Conservation (phyloP, 768 basidiomycete genomes). For the Dacryopinax primogenitus region DNA sequence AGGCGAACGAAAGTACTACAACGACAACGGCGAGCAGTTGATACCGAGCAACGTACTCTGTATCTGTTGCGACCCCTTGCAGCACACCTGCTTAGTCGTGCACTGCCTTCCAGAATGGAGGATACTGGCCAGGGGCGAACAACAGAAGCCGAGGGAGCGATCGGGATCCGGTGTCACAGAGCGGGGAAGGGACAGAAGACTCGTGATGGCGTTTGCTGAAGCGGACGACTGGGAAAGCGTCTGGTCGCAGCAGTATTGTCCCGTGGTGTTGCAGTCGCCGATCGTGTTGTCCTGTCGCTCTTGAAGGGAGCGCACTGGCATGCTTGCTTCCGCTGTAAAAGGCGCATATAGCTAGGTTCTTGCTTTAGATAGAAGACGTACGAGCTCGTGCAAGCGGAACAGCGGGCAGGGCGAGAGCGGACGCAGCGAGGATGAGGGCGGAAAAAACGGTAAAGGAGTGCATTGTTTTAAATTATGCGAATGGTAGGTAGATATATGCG, state of each 20-base stretch:
- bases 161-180: background rate
- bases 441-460: background rate
- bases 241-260: slow-evolving; percentile 4
- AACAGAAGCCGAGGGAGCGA: background rate
- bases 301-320: background rate
- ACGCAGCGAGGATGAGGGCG: background rate
- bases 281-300: background rate
- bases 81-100: background rate
- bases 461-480: background rate
- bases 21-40: background rate
- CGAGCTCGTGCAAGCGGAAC: background rate
- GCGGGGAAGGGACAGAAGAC: background rate
- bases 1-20: background rate
- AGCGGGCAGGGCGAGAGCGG: background rate
- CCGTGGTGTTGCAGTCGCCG: slow-evolving; percentile 1
- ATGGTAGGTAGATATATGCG: background rate
- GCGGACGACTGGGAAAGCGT: background rate
- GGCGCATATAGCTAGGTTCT: background rate
- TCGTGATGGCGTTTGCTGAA: background rate
- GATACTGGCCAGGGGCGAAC: background rate
- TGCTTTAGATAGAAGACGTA: background rate
- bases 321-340: background rate
- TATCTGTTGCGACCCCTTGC: background rate
- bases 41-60: background rate
- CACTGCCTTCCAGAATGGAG: background rate